Base-by-base conservation (phyloP, 257 asterid genomes). In the Knoxia roxburghii region DNA sequence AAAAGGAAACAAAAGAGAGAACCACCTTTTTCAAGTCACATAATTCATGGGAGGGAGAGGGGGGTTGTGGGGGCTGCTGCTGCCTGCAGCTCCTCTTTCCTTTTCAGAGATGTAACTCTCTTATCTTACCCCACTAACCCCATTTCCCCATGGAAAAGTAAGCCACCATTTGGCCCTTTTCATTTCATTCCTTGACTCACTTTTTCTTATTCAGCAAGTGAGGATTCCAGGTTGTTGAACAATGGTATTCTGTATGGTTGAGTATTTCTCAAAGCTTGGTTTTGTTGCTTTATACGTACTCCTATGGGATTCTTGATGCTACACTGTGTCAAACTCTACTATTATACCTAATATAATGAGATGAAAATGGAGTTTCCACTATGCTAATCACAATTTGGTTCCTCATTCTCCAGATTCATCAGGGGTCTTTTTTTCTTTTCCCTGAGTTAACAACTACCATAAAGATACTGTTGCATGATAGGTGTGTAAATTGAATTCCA, bases 281-380 rank as follows among this genome's bases (percentile, higher is more conserved):
- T 69, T 64, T 67, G 76, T 83, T 89, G 83, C 98, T 91, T 91
- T 86, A 45, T 80, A 73, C 82, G 70, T 78, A 91, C 95, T 89
- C 96, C 73, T 82, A 17, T 72, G 18, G 24, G 84, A 86, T 86
- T 89, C 95, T 78, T 79, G 61, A 5, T 64, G 55, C 63, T 63
- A 62, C 62, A 57, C 59, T 15, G 52, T 67, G 62, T 65, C 79
- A 70, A 62, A 26, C 65, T 48, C 61, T 51, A 43, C 73, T 58
- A 70, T n/a, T n/a, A 64, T 49, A 51, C 73, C 30, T 64, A 45
- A 57, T 65, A 18, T 35, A 39, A 24, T 23, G 51, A 66, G 3
- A 59, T 29, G 32, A 52, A 53, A 23, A 14, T 46, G 12, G 15
- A 45, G 49, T 35, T 43, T n/a, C 65, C 63, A 43, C 37, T 14